phyloP scores from a whole-genome alignment of 2,329 filamentous ascomycete species.

The Aspergillus aculeatus region DNA sequence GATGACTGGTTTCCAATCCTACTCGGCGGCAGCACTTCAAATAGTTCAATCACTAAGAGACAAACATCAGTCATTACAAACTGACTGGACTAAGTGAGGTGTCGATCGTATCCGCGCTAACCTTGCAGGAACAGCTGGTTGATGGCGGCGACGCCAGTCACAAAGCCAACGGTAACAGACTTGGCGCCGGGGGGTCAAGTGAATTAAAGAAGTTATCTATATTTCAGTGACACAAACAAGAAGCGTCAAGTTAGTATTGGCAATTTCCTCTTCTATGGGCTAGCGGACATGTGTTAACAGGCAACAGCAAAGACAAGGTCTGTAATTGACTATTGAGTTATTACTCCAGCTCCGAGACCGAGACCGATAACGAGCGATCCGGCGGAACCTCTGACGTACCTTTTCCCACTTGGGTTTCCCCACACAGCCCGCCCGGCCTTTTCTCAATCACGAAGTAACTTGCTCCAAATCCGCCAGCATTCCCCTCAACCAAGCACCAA shows the following conservation, averaged over 20 bases:
- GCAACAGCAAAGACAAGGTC: background rate
- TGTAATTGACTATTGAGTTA: background rate
- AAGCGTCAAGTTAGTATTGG: background rate
- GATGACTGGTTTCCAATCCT: background rate
- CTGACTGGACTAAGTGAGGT: background rate
- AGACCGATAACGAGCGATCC: slow-evolving; percentile 15
- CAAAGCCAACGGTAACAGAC: background rate
- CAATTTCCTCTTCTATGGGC: background rate
- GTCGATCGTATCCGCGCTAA: slow-evolving; percentile 4
- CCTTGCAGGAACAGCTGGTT: background rate
- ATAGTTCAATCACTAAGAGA: background rate
- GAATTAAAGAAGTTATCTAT: background rate
- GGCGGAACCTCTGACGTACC: slow-evolving; percentile 29
- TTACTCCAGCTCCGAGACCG: background rate
- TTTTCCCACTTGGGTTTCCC: slow-evolving; percentile 13
- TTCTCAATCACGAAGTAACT: slow-evolving; percentile 2
- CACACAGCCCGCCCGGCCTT: slow-evolving; percentile 16
- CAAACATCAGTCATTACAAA: background rate
- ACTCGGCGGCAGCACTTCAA: background rate
- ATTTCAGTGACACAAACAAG: background rate
- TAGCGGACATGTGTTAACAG: background rate
- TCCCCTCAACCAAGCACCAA: background rate
- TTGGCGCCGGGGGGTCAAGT: background rate
- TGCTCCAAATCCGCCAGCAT: background rate
- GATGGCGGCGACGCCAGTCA: too few relatives aligned